Conservation (phyloP, 345 rosid genomes). For the Syzygium jambos region DNA sequence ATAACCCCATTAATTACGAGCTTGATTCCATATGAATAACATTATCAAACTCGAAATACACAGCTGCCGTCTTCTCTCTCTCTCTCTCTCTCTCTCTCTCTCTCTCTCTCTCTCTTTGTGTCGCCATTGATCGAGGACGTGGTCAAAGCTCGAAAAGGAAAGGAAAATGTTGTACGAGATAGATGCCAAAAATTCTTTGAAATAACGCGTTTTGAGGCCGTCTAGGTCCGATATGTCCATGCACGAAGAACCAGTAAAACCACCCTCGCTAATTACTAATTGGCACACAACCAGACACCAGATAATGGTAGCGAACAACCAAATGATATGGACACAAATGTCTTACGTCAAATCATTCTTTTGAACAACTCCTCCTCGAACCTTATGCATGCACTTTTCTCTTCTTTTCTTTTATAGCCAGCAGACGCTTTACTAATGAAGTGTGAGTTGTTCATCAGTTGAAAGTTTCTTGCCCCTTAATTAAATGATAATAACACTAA, state of each 20-base stretch:
- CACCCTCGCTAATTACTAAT: background rate
- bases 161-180: background rate
- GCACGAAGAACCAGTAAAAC: background rate
- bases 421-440: background rate
- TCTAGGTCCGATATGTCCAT: background rate
- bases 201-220: background rate
- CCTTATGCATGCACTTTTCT: background rate
- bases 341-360: background rate
- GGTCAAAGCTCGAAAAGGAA: background rate
- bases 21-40: background rate
- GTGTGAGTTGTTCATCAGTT: background rate
- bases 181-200: background rate
- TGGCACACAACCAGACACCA: background rate
- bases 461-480: background rate
- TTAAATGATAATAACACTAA: background rate
- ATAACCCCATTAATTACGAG: background rate
- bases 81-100: background rate
- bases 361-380: background rate
- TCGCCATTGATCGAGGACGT: background rate
- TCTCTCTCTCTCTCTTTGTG: background rate
- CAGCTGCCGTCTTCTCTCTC: background rate
- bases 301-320: background rate
- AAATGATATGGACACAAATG: background rate
- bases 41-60: background rate
- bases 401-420: background rate